Evolutionary conservation across 192 early-diverging fungal genomes (phyloP).

Genomic region (Podila clonocystis): DNA sequence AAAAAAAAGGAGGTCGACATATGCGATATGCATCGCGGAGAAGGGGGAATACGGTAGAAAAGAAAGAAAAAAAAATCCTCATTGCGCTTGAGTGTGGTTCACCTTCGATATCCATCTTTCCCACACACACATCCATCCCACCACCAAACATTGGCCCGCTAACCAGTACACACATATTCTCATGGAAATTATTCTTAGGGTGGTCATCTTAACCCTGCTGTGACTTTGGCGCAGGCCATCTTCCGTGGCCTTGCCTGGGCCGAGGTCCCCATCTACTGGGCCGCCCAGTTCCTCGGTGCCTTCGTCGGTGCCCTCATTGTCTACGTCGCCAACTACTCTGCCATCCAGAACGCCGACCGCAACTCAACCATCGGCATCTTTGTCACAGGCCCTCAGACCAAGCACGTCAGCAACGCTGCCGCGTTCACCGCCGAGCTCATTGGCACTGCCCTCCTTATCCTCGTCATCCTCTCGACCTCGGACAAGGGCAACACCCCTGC

Average conservation of each 20-base stretch:
- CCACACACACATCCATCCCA: too few relatives aligned
- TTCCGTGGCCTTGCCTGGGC: conserved; percentile 75
- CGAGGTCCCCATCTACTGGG: conserved; percentile 72
- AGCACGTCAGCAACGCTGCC: conserved; percentile 59
- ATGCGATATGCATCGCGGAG: too few relatives aligned
- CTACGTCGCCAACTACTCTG: conserved; percentile 68
- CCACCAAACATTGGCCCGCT: too few relatives aligned
- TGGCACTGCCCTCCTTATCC: conserved; percentile 72
- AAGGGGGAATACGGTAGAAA: too few relatives aligned
- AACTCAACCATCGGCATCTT: conserved; percentile 38
- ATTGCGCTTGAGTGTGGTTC: too few relatives aligned
- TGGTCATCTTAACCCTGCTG: conserved; percentile 82
- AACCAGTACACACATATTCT: background rate
- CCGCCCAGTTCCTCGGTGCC: conserved; percentile 76
- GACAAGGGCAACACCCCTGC: conserved; percentile 68
- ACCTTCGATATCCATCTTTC: too few relatives aligned
- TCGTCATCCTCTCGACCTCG: conserved; percentile 65
- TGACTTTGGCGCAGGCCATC: conserved; percentile 71
- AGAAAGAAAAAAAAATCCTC: too few relatives aligned
- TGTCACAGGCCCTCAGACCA: conserved; percentile 33
- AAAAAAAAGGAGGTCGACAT: too few relatives aligned
- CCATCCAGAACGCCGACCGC: conserved; percentile 62
- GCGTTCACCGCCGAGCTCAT: conserved; percentile 72
- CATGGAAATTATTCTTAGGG: conserved; percentile 54
- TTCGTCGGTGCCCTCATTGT: conserved; percentile 77